These are phyloP conservation scores for Dactylellina drechsleri DNA, from an alignment of 2,329 filamentous ascomycete species.

Conservation along the genomic window DNA sequence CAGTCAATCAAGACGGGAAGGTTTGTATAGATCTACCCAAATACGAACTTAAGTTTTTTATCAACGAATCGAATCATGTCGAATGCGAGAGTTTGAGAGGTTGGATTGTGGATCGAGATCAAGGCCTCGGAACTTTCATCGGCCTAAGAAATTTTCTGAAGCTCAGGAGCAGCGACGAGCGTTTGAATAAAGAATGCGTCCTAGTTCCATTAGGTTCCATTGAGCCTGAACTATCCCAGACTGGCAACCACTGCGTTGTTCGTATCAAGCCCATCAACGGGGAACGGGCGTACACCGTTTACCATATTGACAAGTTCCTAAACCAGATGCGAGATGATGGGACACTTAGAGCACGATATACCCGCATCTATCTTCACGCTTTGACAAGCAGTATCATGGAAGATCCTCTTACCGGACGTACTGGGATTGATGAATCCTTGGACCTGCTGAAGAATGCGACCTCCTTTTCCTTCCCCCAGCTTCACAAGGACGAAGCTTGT, in stretches of 20 bases:
- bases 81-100: slow-evolving; percentile 66
- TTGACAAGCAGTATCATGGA: slow-evolving; percentile 67
- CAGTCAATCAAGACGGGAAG: not conserved
- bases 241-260: not conserved
- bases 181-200: slow-evolving; percentile 56
- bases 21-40: slow-evolving; percentile 65
- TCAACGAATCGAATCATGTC: slow-evolving; percentile 60
- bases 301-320: slow-evolving; percentile 66
- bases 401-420: slow-evolving; percentile 65
- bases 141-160: slow-evolving; percentile 67
- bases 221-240: not conserved
- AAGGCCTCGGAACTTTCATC: slow-evolving; percentile 65
- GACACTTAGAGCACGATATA: slow-evolving; percentile 66
- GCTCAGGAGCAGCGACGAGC: slow-evolving; percentile 59
- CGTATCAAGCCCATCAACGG: not conserved
- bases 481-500: slow-evolving; percentile 61
- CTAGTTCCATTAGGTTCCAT: slow-evolving; percentile 26
- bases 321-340: slow-evolving; percentile 67
- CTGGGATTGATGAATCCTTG: slow-evolving; percentile 69
- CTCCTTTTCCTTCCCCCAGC: slow-evolving; percentile 64
- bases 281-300: slow-evolving; percentile 62
- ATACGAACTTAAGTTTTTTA: slow-evolving; percentile 65
- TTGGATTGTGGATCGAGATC: slow-evolving; percentile 65
- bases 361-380: slow-evolving; percentile 67
- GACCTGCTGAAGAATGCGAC: slow-evolving; percentile 65